Conservation (phyloP, 257 asterid species). For the Jasminum sambac region DNA sequence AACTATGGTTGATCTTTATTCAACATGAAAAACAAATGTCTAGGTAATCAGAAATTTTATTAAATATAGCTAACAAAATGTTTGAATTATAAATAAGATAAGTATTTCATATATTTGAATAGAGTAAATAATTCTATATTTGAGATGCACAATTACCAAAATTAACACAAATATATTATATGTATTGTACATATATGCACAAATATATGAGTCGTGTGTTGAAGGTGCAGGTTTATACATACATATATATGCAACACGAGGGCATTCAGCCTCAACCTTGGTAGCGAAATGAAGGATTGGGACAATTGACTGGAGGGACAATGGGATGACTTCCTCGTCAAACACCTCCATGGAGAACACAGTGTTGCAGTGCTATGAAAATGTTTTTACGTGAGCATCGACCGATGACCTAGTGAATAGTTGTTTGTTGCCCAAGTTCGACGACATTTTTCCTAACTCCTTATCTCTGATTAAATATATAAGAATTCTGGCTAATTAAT, state of each 20-base stretch:
- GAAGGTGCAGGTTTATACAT: constrained; percentile 18
- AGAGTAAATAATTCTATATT: too few species aligned
- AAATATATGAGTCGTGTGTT: too few species aligned
- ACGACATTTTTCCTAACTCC: constrained; percentile 30
- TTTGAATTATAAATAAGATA: too few species aligned
- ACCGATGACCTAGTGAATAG: constrained; percentile 29
- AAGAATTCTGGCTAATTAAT: neutral
- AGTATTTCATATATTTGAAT: too few species aligned
- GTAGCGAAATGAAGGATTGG: constrained; percentile 91
- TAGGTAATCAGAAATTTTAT: too few species aligned
- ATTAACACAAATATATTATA: too few species aligned
- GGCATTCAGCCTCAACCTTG: constrained; percentile 75
- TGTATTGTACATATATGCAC: too few species aligned
- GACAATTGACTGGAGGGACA: constrained; percentile 86
- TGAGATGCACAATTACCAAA: too few species aligned
- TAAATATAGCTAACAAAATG: too few species aligned
- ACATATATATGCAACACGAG: constrained; percentile 96
- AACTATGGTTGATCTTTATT: too few species aligned
- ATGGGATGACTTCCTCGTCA: constrained; percentile 93
- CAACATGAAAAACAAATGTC: too few species aligned
- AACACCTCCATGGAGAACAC: constrained; percentile 91
- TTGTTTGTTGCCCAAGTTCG: constrained; percentile 37
- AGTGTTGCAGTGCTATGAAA: too few species aligned
- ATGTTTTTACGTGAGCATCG: constrained; percentile 64
- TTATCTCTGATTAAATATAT: neutral